Percentiles rank a stretch among this genome's conserved stretches.
These are phyloP conservation scores for Hypericum androsaemum DNA, from an alignment of 345 rosid genomes.

Conservation along the genomic window DNA sequence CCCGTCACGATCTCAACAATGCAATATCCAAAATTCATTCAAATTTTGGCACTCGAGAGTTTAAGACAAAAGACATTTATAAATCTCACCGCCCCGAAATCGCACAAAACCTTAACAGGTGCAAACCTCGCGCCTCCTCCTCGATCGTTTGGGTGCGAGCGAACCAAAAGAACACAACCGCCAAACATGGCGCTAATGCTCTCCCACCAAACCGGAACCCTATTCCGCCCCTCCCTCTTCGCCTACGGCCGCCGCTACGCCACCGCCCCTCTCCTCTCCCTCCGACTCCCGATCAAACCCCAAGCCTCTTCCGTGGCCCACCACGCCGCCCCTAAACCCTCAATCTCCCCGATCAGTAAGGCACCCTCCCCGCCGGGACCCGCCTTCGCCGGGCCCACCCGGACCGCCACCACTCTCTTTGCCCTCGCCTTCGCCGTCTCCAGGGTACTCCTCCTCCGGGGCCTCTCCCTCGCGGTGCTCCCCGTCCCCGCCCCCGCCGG, in stretches of 20 bases:
- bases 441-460: neutral
- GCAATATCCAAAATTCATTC: too few relatives aligned
- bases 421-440: conserved; percentile 10
- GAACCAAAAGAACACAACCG: neutral
- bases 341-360: neutral
- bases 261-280: neutral
- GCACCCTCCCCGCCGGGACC: neutral
- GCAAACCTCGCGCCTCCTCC: too few relatives aligned
- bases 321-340: neutral
- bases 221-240: neutral
- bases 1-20: too few relatives aligned
- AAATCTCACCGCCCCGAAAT: neutral
- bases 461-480: conserved; percentile 10
- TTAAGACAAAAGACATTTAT: too few relatives aligned
- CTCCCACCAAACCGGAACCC: conserved; percentile 2
- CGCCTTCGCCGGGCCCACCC: conserved; percentile 14
- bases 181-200: conserved; percentile 12
- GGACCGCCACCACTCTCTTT: conserved; percentile 16
- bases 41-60: too few relatives aligned
- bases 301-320: neutral
- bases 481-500: conserved; percentile 22
- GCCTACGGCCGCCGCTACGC: neutral
- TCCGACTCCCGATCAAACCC: too few relatives aligned
- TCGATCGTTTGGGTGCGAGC: too few relatives aligned
- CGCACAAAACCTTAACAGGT: neutral